Evolutionary conservation across 192 early-diverging fungal species (phyloP).

Genomic region (Podila horticola): DNA sequence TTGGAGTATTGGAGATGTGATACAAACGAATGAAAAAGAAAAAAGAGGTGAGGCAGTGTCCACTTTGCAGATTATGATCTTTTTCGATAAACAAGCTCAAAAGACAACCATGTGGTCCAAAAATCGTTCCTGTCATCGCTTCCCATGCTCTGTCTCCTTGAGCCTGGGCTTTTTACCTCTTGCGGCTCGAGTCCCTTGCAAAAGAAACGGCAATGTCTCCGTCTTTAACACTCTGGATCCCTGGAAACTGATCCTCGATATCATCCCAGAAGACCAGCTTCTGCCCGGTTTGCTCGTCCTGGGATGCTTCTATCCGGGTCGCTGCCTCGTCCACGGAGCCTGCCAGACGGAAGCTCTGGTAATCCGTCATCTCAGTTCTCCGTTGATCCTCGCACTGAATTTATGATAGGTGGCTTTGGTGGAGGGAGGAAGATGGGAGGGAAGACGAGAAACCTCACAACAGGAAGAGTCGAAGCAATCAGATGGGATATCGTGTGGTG

Average conservation of each 20-base stretch:
- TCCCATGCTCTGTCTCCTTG: too few species aligned
- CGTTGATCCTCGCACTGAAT: background rate
- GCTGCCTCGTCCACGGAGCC: background rate
- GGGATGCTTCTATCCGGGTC: background rate
- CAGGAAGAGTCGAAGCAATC: background rate
- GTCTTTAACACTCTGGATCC: background rate
- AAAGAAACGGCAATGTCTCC: conserved; percentile 6
- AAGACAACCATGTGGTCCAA: too few species aligned
- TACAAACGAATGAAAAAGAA: background rate
- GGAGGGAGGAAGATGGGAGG: background rate
- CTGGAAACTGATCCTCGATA: conserved; percentile 2
- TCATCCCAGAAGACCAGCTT: conserved; percentile 5
- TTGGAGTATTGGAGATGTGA: background rate
- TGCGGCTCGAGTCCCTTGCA: background rate
- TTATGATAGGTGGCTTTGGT: background rate
- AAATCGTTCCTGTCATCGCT: too few species aligned
- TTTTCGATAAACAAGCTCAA: too few species aligned
- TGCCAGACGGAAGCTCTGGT: background rate
- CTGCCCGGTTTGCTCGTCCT: background rate
- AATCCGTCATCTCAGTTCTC: background rate
- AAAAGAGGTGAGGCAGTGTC: too few species aligned
- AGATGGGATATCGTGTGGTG: background rate
- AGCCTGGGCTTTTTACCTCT: background rate
- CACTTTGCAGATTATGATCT: too few species aligned
- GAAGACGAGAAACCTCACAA: background rate